A percentile compares a stretch with the other conserved stretches of the same genome.
Conservation (phyloP, 2,329 filamentous ascomycete species). For the Metarhizium anisopliae region DNA sequence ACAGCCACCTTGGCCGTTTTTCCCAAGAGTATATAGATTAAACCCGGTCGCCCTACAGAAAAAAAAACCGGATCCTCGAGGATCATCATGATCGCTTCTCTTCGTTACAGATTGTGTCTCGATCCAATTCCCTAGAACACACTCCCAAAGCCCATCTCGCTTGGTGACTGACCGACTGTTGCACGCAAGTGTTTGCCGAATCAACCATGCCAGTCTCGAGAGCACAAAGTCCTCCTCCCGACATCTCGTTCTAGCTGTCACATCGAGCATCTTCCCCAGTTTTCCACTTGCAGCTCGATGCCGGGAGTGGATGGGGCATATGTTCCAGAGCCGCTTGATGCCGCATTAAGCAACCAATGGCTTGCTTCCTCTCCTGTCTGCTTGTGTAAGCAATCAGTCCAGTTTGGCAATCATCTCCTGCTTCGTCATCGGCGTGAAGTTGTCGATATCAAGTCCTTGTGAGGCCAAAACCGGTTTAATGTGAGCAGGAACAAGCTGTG, state of each 20-base stretch:
- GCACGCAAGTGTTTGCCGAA: slow-evolving; percentile 6
- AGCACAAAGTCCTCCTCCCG: slow-evolving; percentile 18
- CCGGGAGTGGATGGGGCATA: slow-evolving; percentile 19
- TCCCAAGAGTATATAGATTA: slow-evolving; percentile 8
- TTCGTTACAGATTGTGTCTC: slow-evolving; percentile 3
- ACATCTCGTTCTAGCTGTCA: slow-evolving; percentile 17
- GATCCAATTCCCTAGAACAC: slow-evolving; percentile 12
- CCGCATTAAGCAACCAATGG: slow-evolving; percentile 20
- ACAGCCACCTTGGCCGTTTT: slow-evolving; percentile 24
- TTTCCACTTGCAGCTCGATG: slow-evolving; percentile 19
- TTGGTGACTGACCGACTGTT: slow-evolving; percentile 5
- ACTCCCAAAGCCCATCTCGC: slow-evolving; percentile 17
- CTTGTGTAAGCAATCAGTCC: slow-evolving; percentile 57
- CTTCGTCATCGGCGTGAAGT: slow-evolving; percentile 83
- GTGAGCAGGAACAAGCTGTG: slow-evolving; percentile 78
- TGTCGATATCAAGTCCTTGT: slow-evolving; percentile 84
- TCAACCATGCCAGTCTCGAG: slow-evolving; percentile 15
- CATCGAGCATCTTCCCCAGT: slow-evolving; percentile 13
- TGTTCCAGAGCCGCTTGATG: slow-evolving; percentile 21
- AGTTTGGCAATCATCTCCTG: slow-evolving; percentile 97
- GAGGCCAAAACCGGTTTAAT: slow-evolving; percentile 64
- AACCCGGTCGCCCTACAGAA: slow-evolving; percentile 6
- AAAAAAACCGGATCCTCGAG: slow-evolving; percentile 1
- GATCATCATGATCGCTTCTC: slow-evolving; percentile 2
- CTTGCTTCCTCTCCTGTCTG: slow-evolving; percentile 22